Evolutionary conservation across 1,139 yeast genomes (phyloP).

Genomic region (Nakaseomyces bracarensis): DNA sequence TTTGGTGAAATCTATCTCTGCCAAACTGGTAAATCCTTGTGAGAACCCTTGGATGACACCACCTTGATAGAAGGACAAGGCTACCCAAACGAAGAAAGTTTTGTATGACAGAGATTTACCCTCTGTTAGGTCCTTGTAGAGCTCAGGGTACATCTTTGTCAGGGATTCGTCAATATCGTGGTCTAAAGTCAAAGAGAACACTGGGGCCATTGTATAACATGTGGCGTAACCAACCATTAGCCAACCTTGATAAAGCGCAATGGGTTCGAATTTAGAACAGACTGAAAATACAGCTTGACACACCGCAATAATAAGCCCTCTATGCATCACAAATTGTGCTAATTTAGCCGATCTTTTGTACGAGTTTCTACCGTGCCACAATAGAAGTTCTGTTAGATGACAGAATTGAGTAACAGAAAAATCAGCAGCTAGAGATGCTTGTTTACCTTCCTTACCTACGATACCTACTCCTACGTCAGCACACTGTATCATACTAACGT

Average conservation of each 20-base stretch:
- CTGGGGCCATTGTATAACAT: constrained; percentile 96
- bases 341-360: constrained; percentile 91
- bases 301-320: constrained; percentile 91
- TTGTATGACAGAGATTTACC: constrained; percentile 80
- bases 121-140: constrained; percentile 82
- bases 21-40: constrained; percentile 65
- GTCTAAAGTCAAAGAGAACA: constrained; percentile 84
- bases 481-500: constrained; percentile 97
- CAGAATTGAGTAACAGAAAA: constrained; percentile 90
- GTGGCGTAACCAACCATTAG: constrained; percentile 98
- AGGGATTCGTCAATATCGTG: constrained; percentile 85
- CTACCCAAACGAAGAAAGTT: constrained; percentile 88
- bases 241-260: constrained; percentile 93
- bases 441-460: constrained; percentile 97
- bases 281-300: constrained; percentile 92
- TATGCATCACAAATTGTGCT: constrained; percentile 91
- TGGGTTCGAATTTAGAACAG: constrained; percentile 80
- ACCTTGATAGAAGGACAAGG: constrained; percentile 85
- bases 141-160: constrained; percentile 86
- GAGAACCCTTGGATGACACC: constrained; percentile 68
- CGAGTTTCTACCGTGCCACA: constrained; percentile 98
- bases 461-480: constrained; percentile 99
- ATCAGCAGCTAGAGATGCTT: constrained; percentile 95
- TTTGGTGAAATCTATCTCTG: constrained; percentile 44
- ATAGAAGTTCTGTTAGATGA: constrained; percentile 70